These are phyloP conservation scores for Hygrocybe punicea DNA, from an alignment of 768 basidiomycete genomes.

Conservation along the genomic window DNA sequence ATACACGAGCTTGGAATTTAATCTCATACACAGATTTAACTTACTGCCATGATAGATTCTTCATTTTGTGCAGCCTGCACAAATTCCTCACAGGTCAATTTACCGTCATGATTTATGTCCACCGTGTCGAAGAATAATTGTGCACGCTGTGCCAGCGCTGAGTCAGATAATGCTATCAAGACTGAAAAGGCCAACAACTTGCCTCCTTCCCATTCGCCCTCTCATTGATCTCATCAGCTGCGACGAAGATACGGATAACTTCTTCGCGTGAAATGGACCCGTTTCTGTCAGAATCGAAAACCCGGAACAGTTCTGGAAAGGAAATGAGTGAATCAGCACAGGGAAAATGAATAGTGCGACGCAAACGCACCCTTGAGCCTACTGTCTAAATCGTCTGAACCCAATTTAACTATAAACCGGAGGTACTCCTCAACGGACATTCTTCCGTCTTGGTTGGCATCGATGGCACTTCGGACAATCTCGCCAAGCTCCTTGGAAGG, in stretches of 20 bases:
- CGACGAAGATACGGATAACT: not conserved
- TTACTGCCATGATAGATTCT: not conserved
- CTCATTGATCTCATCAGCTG: not conserved
- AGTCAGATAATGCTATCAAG: not conserved
- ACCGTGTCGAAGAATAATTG: not conserved
- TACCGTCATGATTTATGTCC: not conserved
- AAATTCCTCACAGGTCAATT: constrained; percentile 1
- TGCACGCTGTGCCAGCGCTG: not conserved
- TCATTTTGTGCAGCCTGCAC: not conserved
- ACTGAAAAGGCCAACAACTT: not conserved
- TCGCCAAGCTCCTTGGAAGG: not conserved
- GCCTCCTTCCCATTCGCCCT: not conserved
- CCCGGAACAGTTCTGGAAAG: not conserved
- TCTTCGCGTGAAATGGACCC: not conserved
- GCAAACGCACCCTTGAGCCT: constrained; percentile 1
- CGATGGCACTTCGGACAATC: not conserved
- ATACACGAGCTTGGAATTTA: too few species aligned
- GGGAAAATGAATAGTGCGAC: not conserved
- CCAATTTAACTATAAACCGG: not conserved
- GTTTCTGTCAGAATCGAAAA: not conserved
- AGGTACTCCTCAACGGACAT: not conserved
- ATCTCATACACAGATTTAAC: not conserved
- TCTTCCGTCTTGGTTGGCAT: not conserved
- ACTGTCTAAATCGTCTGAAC: not conserved
- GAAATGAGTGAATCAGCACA: not conserved